Evolutionary conservation across 768 basidiomycete species (phyloP), one percentile per base, ranked within the genome.

Genomic region (Psilocybe azurescens): DNA sequence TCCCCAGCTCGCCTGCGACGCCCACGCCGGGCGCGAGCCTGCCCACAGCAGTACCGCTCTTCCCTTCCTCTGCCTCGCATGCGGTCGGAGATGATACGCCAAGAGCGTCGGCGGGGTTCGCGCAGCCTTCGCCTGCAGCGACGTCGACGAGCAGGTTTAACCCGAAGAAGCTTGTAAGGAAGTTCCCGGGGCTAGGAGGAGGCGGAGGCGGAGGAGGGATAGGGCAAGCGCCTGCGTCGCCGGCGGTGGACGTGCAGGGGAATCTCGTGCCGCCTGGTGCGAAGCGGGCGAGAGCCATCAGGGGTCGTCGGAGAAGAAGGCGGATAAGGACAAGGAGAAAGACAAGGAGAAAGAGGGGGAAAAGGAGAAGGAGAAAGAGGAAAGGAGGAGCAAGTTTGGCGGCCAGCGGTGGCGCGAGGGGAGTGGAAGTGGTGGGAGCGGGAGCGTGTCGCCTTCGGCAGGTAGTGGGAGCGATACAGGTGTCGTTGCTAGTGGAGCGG

Each of bases 391-490:
- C 14, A 44, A 69, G 18, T 74, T 75, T 58, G 67, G 70, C 57
- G 67, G 70, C 28, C 66, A 67, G 49, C 73, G 72, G 16, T 74
- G 73, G 70, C 73, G 68, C n/a, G 69, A 64, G 30, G 62, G 61
- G 53, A 63, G 33, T 32, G 59, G 24, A 24, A 24, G n/a, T 18
- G 18, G 48, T 50, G 16, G n/a, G 1, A 64, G 18, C 48, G 3
- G 62, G 66, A 9, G 56, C 55, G 24, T 24, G 1, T 58, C 63
- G 30, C 53, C 67, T 39, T 55, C 63, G 8, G 38, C 65, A 33
- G 56, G 56, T 1, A 66, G 58, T 56, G 70, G 63, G 14, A 53
- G 61, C 14, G 62, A 54, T 16, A 50, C 56, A 5, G 55, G 57
- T 3, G 38, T 41, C 11, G 18, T 14, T 39, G 9, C 38, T 24